A percentile compares a stretch with the other conserved stretches of the same genome.
phyloP scores from a whole-genome alignment of 2,329 filamentous ascomycete genomes.

The Sporothrix humicola region DNA sequence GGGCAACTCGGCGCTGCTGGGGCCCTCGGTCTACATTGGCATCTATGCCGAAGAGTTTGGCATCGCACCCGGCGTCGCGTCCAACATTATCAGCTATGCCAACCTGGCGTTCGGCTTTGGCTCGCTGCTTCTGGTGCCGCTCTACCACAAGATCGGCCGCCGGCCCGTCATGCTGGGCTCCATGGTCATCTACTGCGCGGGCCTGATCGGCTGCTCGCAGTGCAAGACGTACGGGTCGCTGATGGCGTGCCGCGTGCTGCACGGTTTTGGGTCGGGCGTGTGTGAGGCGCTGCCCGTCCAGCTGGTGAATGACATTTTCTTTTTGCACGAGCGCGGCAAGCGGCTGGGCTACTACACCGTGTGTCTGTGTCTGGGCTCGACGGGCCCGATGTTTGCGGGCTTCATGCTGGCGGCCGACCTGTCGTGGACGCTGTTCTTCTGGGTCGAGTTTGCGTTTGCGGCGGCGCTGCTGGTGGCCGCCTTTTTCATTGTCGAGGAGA shows the following conservation, averaged over 20 bases:
- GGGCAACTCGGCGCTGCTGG: slow-evolving; percentile 61
- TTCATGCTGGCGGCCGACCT: slow-evolving; percentile 65
- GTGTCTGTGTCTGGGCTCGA: slow-evolving; percentile 60
- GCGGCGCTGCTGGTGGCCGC: slow-evolving; percentile 42
- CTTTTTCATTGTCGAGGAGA: slow-evolving; percentile 47
- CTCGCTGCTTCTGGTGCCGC: slow-evolving; percentile 60
- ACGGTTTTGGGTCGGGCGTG: slow-evolving; percentile 50
- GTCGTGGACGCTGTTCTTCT: slow-evolving; percentile 67
- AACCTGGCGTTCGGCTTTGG: slow-evolving; percentile 66
- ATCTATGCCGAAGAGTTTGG: slow-evolving; percentile 59
- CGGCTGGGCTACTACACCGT: slow-evolving; percentile 66
- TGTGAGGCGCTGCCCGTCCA: slow-evolving; percentile 55
- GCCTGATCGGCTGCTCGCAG: slow-evolving; percentile 49
- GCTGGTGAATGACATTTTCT: slow-evolving; percentile 55
- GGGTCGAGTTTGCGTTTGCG: slow-evolving; percentile 62
- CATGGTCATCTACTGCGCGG: slow-evolving; percentile 47
- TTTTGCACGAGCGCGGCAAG: slow-evolving; percentile 56
- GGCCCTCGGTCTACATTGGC: slow-evolving; percentile 63
- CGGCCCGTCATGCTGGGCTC: slow-evolving; percentile 52
- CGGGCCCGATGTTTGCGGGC: slow-evolving; percentile 62
- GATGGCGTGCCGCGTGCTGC: slow-evolving; percentile 50
- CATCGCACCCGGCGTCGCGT: slow-evolving; percentile 57
- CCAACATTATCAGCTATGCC: slow-evolving; percentile 63
- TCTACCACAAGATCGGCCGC: slow-evolving; percentile 59
- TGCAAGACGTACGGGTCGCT: slow-evolving; percentile 47